Evolutionary conservation across 2,329 filamentous ascomycete genomes (phyloP).

Genomic region (Claviceps africana): DNA sequence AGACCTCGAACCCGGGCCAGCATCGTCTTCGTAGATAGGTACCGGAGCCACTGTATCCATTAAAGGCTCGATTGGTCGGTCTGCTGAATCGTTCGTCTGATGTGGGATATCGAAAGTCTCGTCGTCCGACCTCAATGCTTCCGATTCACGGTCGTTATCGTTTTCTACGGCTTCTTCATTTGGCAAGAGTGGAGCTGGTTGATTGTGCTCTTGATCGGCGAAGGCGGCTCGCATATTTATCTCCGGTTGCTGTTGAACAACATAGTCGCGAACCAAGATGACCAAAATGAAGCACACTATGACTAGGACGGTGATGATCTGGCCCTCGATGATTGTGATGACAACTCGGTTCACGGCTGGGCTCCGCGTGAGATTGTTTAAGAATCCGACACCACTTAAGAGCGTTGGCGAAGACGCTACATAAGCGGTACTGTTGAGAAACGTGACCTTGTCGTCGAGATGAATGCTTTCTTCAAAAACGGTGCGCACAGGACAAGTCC

Average conservation of each 20-base stretch:
- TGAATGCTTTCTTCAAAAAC: constrained; percentile 8
- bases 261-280: constrained; percentile 92
- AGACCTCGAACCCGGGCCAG: not conserved
- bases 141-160: constrained; percentile 9
- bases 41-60: not conserved
- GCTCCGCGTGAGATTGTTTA: constrained; percentile 52
- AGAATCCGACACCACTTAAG: constrained; percentile 41
- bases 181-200: constrained; percentile 6
- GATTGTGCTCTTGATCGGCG: constrained; percentile 28
- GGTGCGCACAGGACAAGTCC: constrained; percentile 1
- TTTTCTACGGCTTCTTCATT: constrained; percentile 10
- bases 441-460: constrained; percentile 7
- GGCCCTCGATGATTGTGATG: constrained; percentile 77
- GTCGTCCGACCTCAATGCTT: constrained; percentile 19
- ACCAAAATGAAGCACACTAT: constrained; percentile 94
- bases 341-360: constrained; percentile 62
- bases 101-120: constrained; percentile 18
- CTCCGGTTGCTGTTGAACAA: constrained; percentile 92
- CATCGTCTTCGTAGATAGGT: not conserved
- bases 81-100: constrained; percentile 3
- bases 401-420: constrained; percentile 24
- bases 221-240: constrained; percentile 66
- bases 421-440: constrained; percentile 5
- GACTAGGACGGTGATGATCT: constrained; percentile 82
- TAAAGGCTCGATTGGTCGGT: not conserved